Evolutionary conservation across 2,329 filamentous ascomycete genomes (phyloP), one percentile per base, ranked within the genome.

Genomic region (Fusarium sp.): DNA sequence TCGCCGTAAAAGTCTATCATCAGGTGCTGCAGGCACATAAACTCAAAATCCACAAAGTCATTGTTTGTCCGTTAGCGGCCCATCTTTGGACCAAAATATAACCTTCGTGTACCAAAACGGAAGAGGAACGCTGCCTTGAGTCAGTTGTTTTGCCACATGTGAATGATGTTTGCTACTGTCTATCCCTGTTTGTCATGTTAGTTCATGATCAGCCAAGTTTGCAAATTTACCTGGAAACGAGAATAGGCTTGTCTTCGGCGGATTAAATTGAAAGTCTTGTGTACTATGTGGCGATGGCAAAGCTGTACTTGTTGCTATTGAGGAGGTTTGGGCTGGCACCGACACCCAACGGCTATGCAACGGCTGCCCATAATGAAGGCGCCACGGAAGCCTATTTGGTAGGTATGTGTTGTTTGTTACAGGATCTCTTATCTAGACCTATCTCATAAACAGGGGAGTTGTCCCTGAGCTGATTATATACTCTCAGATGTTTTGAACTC

Each of bases 101-200:
- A 52, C 38, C 48, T 69, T 44, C 7, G 20, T 32, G 20, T 55
- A 69, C 65, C 15, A 68, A 63, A 68, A 34, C 48, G 48, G 66
- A 63, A 58, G 47, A 30, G 24, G 18, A 20, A 50, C 10, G 42
- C 52, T 55, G 57, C 26, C 20, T 44, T 18, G 70, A 73, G 70
- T 73, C 70, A 73, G 57, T 68, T 26, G 6, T 24, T 50, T 62
- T 63, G 56, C 70, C 57, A 74, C 70, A 48, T 38, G 39, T 20
- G 28, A 30, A 30, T 22, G 36, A 42, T 55, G 30, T 47, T 36
- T 56, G 60, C 24, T 28, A 30, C 28, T 26, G 62, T 17, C 41
- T 52, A 45, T 30, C 28, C 34, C 30, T n/a, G 39, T 32, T 61
- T 68, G 44, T 24, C 30, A 54, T 39, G 24, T 39, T 28, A 28